Evolutionary conservation across 768 basidiomycete species (phyloP), one percentile per base, ranked within the genome.

Genomic region (Boletus reticulatus): DNA sequence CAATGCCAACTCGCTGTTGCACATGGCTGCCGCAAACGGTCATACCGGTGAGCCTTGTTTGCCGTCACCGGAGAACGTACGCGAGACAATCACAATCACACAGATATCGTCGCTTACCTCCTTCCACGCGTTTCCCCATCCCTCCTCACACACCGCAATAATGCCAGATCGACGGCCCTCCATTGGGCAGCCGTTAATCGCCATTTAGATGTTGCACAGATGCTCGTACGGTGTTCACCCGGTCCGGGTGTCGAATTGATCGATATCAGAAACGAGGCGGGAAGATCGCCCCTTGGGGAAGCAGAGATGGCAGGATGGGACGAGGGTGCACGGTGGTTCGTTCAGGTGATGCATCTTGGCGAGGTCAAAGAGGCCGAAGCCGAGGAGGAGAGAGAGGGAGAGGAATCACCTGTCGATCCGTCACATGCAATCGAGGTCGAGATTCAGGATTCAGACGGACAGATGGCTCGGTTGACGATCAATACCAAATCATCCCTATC

Each of bases 111-210:
- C 43, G 77, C 85, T 45, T 85, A 84, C 63, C 78, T 98, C 14
- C 78, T 96, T 4, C 81, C 91, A 3, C 67, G 84, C 51, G 62
- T 82, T 17, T 71, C 78, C 4, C 68, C 86, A 12, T 69, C 79
- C 3, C 71, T 92, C 8, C 65, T 94, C 20, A 73, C 84, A 3
- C 74, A 77, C 1, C 81, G 81, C 56, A 98, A 97, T 66, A 69
- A 69, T 29, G 79, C 89, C 0, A 79, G 84, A 49, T 95, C 94
- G 24, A 95, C 91, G 3, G 80, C 95, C 8, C 73, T 97, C 8
- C 95, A 98, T 66, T 97, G 94, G 94, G 94, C 94, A 0, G 84
- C 89, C 3, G 70, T 94, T 39, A 98, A 97, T 69, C 75, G 80
- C 3, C 94, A 95, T 62, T 80, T 96, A 4, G 67, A 72, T 8